phyloP scores from a whole-genome alignment of 371 early-diverging fungal species.

The Lichtheimia corymbifera region DNA sequence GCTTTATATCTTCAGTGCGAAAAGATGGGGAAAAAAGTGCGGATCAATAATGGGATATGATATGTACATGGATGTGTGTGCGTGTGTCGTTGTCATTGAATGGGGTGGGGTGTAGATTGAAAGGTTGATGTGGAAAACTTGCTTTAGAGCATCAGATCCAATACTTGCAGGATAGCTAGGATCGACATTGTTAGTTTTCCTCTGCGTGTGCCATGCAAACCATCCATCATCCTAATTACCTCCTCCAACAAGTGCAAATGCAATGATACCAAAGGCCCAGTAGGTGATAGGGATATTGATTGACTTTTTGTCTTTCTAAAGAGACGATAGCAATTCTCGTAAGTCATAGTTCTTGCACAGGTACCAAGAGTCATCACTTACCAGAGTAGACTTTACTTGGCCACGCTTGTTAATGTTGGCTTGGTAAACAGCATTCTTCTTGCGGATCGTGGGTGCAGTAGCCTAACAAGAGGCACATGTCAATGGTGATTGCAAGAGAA shows the following conservation, averaged over 20 bases:
- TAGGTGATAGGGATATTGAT: slow-evolving; percentile 21
- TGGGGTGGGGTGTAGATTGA: too few species aligned
- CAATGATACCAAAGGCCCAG: slow-evolving; percentile 20
- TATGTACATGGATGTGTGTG: too few species aligned
- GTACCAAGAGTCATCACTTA: slow-evolving; percentile 1
- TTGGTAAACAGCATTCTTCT: slow-evolving; percentile 43
- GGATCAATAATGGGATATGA: too few species aligned
- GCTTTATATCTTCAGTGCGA: too few species aligned
- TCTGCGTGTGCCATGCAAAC: neutral
- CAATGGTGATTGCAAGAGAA: neutral
- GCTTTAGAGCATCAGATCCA: slow-evolving; percentile 18
- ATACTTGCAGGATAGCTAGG: slow-evolving; percentile 18
- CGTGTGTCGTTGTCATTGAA: too few species aligned
- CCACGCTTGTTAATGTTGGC: slow-evolving; percentile 39
- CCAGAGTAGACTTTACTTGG: slow-evolving; percentile 35
- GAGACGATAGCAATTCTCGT: too few species aligned
- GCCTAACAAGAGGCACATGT: slow-evolving; percentile 16
- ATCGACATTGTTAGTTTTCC: neutral
- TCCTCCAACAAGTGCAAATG: slow-evolving; percentile 26
- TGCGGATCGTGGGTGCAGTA: slow-evolving; percentile 35
- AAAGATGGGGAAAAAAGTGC: too few species aligned
- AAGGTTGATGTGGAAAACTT: neutral
- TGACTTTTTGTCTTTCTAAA: slow-evolving; percentile 23
- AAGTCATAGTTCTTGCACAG: too few species aligned
- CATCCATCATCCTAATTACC: slow-evolving; percentile 7